Evolutionary conservation across 345 rosid species (phyloP).

Genomic region (Hibiscus tridactylites): DNA sequence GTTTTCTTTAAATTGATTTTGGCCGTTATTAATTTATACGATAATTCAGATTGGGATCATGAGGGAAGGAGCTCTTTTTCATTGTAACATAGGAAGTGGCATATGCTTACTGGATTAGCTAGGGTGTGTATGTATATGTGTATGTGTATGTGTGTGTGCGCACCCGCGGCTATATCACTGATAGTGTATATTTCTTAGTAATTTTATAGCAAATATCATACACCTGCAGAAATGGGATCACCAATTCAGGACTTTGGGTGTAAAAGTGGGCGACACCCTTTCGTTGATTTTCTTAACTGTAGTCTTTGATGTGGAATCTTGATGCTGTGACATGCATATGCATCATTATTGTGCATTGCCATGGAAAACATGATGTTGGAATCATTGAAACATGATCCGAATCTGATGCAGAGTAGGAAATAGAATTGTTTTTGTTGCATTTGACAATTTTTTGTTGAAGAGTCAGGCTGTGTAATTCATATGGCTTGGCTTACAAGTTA

Average conservation of each 20-base stretch:
- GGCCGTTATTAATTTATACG: not conserved
- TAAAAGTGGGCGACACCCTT: not conserved
- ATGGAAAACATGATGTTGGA: not conserved
- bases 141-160: not conserved
- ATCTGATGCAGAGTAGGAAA: not conserved
- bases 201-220: not conserved
- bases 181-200: not conserved
- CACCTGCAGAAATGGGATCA: not conserved
- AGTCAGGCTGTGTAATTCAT: not conserved
- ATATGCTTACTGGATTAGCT: not conserved
- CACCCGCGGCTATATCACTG: no score
- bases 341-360: not conserved
- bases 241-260: not conserved
- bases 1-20: not conserved
- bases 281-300: not conserved
- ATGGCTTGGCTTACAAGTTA: no score
- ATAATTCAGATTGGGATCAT: constrained; percentile 1
- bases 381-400: not conserved
- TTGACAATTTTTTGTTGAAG: not conserved
- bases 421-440: not conserved
- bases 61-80: not conserved
- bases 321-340: not conserved
- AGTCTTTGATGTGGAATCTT: not conserved
- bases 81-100: not conserved
- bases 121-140: not conserved